These are phyloP conservation scores for Paecilomyces variotii DNA, from an alignment of 2,329 filamentous ascomycete genomes.

Conservation along the genomic window DNA sequence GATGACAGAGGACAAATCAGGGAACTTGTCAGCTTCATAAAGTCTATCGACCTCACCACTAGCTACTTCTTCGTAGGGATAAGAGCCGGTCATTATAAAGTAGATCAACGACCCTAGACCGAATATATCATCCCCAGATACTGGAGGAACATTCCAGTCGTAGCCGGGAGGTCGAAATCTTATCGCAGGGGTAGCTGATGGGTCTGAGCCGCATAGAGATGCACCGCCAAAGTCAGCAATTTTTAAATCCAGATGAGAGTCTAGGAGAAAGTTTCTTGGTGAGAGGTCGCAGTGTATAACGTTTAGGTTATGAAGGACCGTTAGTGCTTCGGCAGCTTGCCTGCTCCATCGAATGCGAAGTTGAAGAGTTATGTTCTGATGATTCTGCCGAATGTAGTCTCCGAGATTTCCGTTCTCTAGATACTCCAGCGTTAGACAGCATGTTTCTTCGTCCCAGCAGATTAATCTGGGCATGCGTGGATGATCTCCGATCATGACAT, in stretches of 20 bases:
- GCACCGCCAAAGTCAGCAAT: constrained; percentile 14
- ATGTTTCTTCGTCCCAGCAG: constrained; percentile 10
- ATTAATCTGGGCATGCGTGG: constrained; percentile 9
- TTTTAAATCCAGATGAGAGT: constrained; percentile 13
- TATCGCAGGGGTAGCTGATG: constrained; percentile 4
- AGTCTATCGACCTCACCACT: constrained; percentile 1
- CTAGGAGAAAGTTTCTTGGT: constrained; percentile 14
- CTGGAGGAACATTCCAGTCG: neutral
- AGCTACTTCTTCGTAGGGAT: constrained; percentile 1
- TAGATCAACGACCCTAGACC: constrained; percentile 3
- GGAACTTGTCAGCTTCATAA: neutral
- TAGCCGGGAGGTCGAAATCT: neutral
- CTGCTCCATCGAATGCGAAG: constrained; percentile 9
- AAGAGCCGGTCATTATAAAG: constrained; percentile 2
- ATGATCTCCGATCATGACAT: constrained; percentile 11
- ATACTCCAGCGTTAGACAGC: constrained; percentile 12
- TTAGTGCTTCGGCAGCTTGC: constrained; percentile 13
- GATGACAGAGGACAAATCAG: neutral
- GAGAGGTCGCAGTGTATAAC: constrained; percentile 15
- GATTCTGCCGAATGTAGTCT: constrained; percentile 6
- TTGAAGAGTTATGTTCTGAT: constrained; percentile 6
- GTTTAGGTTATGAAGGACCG: constrained; percentile 9
- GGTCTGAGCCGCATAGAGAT: constrained; percentile 12
- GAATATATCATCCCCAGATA: constrained; percentile 1
- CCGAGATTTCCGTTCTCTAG: constrained; percentile 12